Evolutionary conservation across 352 stramenopile species (phyloP).

Genomic region (Aphanomyces invadans): DNA sequence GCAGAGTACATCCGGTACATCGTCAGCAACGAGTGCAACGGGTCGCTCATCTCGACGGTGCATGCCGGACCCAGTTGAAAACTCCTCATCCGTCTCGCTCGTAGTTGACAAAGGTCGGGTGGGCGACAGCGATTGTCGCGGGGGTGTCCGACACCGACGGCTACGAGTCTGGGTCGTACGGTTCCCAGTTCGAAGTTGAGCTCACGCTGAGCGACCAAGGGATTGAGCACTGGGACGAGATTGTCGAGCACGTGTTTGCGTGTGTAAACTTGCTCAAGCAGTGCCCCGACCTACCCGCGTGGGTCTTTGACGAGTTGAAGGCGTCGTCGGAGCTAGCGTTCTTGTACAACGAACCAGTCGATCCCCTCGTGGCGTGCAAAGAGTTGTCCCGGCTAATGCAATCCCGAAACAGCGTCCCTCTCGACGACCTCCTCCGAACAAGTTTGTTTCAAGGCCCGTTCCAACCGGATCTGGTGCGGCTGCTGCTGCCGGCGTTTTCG

Average conservation of each 20-base stretch:
- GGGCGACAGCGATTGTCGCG: conserved; percentile 33
- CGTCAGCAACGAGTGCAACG: conserved; percentile 35
- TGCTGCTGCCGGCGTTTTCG: neutral
- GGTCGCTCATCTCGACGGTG: conserved; percentile 26
- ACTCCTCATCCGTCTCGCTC: neutral
- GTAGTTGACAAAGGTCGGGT: conserved; percentile 29
- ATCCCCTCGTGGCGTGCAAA: conserved; percentile 26
- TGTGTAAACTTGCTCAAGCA: conserved; percentile 25
- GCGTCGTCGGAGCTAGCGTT: conserved; percentile 31
- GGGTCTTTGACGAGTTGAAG: conserved; percentile 39
- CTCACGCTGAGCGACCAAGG: conserved; percentile 31
- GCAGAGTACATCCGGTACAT: conserved; percentile 38
- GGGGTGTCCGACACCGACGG: conserved; percentile 35
- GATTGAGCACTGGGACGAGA: conserved; percentile 30
- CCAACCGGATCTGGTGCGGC: neutral
- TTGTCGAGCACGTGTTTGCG: conserved; percentile 31
- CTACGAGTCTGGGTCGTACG: conserved; percentile 39
- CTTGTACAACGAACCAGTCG: conserved; percentile 30
- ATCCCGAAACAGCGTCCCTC: neutral
- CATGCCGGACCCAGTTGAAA: neutral
- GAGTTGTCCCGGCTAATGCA: conserved; percentile 5
- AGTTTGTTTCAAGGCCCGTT: conserved; percentile 6
- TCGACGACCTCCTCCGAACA: neutral
- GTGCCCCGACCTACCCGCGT: neutral
- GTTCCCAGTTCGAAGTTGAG: conserved; percentile 38